Percentiles rank a stretch among this genome's conserved stretches.
These are phyloP conservation scores for Thymus mandschuricus DNA, from an alignment of 257 asterid species.

Conservation along the genomic window DNA sequence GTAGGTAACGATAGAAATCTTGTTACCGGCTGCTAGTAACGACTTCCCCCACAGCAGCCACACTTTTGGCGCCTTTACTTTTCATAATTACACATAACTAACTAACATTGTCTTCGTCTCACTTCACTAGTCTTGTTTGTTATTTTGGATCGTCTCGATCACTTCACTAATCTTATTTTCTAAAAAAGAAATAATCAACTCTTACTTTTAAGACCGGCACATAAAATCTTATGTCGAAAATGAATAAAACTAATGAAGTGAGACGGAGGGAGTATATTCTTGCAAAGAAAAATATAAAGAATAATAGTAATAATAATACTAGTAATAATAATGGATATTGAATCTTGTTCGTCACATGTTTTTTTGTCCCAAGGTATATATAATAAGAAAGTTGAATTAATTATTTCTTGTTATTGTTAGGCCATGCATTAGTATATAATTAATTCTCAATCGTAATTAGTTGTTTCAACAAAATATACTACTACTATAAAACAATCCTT, in stretches of 20 bases:
- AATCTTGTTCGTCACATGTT: neutral
- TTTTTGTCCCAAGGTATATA: neutral
- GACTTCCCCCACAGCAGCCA: slow-evolving; percentile 8
- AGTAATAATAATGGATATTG: too few relatives aligned
- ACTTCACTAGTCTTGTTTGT: too few relatives aligned
- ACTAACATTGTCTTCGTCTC: too few relatives aligned
- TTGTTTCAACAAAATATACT: neutral
- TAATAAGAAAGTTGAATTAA: neutral
- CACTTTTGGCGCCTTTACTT: neutral
- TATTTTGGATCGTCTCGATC: too few relatives aligned
- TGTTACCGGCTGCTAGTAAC: slow-evolving; percentile 26
- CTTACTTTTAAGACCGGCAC: too few relatives aligned
- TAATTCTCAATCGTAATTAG: neutral
- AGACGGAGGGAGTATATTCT: too few relatives aligned
- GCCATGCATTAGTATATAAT: neutral
- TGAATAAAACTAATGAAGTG: too few relatives aligned
- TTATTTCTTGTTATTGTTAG: neutral
- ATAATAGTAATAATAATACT: too few relatives aligned
- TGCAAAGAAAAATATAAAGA: neutral
- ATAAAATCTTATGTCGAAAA: too few relatives aligned
- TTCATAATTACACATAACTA: neutral
- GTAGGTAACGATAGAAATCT: slow-evolving; percentile 24
- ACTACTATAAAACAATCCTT: neutral
- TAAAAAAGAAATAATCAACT: too few relatives aligned
- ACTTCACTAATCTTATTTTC: too few relatives aligned